Evolutionary conservation across 1,284 basidiomycete genomes (phyloP), one percentile per base, ranked within the genome.

Genomic region (Tilletia caries): DNA sequence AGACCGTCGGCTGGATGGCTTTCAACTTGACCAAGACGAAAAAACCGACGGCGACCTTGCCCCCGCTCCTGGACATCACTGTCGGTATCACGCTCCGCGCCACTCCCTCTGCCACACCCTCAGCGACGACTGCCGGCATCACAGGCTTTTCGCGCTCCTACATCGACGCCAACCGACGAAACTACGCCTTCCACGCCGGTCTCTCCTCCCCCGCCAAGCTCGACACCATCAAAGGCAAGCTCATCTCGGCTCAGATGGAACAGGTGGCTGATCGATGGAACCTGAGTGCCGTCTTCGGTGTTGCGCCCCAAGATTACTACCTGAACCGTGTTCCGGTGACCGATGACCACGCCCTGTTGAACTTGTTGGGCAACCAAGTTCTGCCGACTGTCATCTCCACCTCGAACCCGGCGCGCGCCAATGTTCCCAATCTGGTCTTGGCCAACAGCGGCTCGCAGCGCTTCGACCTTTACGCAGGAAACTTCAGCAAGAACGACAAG

Each of bases 121-220:
- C n/a, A 33, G 44, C 33, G 41, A 87, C 48, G 6, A 74, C 77
- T n/a, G 68, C 70, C 18, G 71, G 70, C 18, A 78, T 86, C 32
- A 76, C 79, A 13, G 58, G 58, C 58, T 83, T 86, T 20, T 79
- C 83, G 27, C 73, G 86, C 20, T 74, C 84, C 6, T 87, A 86
- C 76, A 78, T 87, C 34, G 86, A 87, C 68, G 83, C 83, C 29
- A 86, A 86, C 74, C 81, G 83, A 2, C 75, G 82, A n/a, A 82
- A 85, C 73, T 85, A 76, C 71, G 72, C 70, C 18, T 67, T 71
- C 60, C 71, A 71, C 62, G 69, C 70, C 27, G 68, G 69, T 4
- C 74, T 82, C 27, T 52, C 52, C 12, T 68, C 67, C 29, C 52
- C 72, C 5, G 60, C 66, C n/a, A 54, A 75, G 58, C 71, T 82